These are phyloP conservation scores for Plasmodium vivax DNA, from an alignment of 169 alveolate species.

Conservation along the genomic window DNA sequence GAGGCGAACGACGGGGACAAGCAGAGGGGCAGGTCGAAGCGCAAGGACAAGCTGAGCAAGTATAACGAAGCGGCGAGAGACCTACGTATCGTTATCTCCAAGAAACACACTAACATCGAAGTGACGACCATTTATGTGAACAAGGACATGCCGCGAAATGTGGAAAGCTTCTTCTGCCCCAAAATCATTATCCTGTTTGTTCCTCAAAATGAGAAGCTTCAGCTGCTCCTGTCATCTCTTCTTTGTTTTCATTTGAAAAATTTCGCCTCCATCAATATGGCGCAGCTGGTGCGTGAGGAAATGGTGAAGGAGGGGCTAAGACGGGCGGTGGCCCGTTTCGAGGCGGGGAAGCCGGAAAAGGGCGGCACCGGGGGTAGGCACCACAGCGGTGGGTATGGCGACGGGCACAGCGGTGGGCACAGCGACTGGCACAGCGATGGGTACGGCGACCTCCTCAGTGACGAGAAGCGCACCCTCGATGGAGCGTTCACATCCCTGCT, in stretches of 20 bases:
- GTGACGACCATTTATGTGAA: constrained; percentile 19
- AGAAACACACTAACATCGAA: constrained; percentile 31
- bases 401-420: neutral
- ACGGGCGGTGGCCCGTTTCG: neutral
- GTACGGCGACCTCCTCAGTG: too few species aligned
- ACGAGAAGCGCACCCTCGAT: neutral
- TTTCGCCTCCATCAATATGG: constrained; percentile 16
- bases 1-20: neutral
- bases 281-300: constrained; percentile 11
- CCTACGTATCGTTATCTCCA: neutral
- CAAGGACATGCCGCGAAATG: constrained; percentile 23
- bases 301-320: constrained; percentile 30
- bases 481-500: neutral
- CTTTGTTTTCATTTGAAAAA: constrained; percentile 46
- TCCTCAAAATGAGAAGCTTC: constrained; percentile 58
- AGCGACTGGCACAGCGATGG: neutral
- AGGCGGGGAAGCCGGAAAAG: neutral
- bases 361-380: neutral
- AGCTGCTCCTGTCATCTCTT: constrained; percentile 29
- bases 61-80: constrained; percentile 9
- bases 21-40: neutral
- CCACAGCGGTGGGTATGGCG: neutral
- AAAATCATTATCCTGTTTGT: constrained; percentile 41
- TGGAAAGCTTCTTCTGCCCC: constrained; percentile 23
- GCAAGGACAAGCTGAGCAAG: neutral